Evolutionary conservation across 2,329 filamentous ascomycete genomes (phyloP), one percentile per base, ranked within the genome.

Genomic region (Harringtonia aguacate): DNA sequence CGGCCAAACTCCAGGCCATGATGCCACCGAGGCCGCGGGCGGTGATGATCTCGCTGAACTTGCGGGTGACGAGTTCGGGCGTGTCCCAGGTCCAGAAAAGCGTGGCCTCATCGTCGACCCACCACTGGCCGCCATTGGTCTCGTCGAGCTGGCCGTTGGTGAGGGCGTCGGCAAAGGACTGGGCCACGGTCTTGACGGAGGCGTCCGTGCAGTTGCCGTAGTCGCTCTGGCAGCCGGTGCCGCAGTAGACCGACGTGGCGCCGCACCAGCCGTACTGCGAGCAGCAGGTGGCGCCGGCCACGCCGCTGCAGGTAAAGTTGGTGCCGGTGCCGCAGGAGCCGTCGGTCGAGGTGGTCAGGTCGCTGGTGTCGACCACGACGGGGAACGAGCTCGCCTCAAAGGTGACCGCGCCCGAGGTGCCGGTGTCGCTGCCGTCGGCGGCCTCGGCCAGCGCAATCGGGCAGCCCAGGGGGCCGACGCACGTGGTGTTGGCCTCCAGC

Each of bases 21-120:
- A 1, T 60, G 12, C 41, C 36, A 12, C 35, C 41, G 15, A 43
- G 41, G 15, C 36, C 36, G 13, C 36, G 35, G 20, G 41, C 35
- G 3, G 6, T 14, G 28, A 43, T 31, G 20, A 43, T 43, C 29
- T 39, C 36, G 10, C 15, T 49, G 38, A 75, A 69, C 58, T 77
- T 77, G 36, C 58, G 47, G 1, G 53, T 30, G 22, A 77, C 69
- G 2, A 70, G 57, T n/a, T 64, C 61, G 0, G 67, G 58, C 1
- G 67, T 74, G 43, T 77, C 74, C 69, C 69, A 77, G 2, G 69
- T 69, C 73, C 72, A 77, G 59, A 71, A 77, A 30, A 73, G 52
- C 6, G 58, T 55, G 20, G 63, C 62, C 3, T 54, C 48, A 0
- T 57, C 28, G 48, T 78, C 71, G 63, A 68, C 73, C 58, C 63